These are phyloP conservation scores for Calonectria pteridis DNA, from an alignment of 2,329 filamentous ascomycete genomes.

Conservation along the genomic window DNA sequence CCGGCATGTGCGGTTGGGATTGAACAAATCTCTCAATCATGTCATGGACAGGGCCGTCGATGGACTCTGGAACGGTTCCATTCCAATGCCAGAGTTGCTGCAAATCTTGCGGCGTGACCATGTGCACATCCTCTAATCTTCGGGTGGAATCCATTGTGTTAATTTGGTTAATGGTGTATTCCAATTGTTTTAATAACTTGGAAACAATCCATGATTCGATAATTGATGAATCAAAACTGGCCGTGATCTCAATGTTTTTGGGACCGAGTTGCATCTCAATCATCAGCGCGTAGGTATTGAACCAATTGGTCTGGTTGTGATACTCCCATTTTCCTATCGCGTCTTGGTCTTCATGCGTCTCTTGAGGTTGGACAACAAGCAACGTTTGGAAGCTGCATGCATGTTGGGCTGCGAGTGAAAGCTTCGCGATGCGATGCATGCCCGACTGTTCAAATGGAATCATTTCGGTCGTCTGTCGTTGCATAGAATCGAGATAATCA, in stretches of 20 bases:
- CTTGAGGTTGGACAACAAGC: slow-evolving; percentile 23
- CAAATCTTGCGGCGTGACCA: slow-evolving; percentile 32
- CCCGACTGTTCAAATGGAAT: slow-evolving; percentile 28
- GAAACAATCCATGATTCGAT: background rate
- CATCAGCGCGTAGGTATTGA: slow-evolving; percentile 15
- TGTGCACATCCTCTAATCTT: slow-evolving; percentile 13
- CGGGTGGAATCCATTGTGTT: background rate
- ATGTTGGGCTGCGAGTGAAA: background rate
- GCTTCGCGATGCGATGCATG: slow-evolving; percentile 20
- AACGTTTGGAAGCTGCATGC: slow-evolving; percentile 27
- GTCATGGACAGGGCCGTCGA: slow-evolving; percentile 34
- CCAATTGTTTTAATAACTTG: slow-evolving; percentile 10
- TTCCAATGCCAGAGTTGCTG: slow-evolving; percentile 31
- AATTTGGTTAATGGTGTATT: slow-evolving; percentile 18
- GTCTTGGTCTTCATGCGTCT: background rate
- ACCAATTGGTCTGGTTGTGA: background rate
- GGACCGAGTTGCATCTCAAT: slow-evolving; percentile 11
- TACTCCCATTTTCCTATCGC: background rate
- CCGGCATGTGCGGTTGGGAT: background rate
- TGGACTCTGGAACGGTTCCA: slow-evolving; percentile 17
- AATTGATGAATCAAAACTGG: slow-evolving; percentile 13
- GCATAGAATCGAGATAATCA: slow-evolving; percentile 54
- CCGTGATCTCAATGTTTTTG: background rate
- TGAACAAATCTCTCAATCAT: slow-evolving; percentile 19
- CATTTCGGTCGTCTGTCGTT: slow-evolving; percentile 28